Evolutionary conservation across 1,284 basidiomycete genomes (phyloP).

Genomic region (Fomitiporia mediterranea): DNA sequence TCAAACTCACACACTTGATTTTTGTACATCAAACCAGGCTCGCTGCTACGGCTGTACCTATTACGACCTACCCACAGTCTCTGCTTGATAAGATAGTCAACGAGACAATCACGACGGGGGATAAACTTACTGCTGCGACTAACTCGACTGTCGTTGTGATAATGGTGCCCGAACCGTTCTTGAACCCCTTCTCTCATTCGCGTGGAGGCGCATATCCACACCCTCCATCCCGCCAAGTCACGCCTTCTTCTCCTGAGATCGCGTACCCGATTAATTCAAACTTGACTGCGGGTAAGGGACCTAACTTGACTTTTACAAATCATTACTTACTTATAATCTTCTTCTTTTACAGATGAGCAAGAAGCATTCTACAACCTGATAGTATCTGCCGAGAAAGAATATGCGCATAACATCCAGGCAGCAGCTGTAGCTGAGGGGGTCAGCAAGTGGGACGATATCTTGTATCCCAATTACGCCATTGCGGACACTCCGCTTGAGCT

Average conservation of each 20-base stretch:
- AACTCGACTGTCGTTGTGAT: constrained; percentile 9
- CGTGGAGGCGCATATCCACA: constrained; percentile 16
- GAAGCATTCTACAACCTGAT: neutral
- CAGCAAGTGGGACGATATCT: constrained; percentile 13
- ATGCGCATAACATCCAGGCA: constrained; percentile 10
- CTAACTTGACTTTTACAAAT: neutral
- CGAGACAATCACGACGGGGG: constrained; percentile 1
- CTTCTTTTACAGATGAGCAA: neutral
- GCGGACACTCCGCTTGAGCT: constrained; percentile 14
- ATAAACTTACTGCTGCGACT: constrained; percentile 1
- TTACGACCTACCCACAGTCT: constrained; percentile 8
- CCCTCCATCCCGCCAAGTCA: constrained; percentile 1
- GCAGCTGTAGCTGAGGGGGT: constrained; percentile 5
- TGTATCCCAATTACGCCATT: constrained; percentile 23
- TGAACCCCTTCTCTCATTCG: constrained; percentile 10
- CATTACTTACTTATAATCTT: neutral
- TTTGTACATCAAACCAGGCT: neutral
- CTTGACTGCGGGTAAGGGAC: neutral
- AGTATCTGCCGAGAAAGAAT: neutral
- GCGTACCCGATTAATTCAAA: neutral
- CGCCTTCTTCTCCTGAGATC: constrained; percentile 2
- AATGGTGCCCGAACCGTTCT: constrained; percentile 12
- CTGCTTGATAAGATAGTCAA: constrained; percentile 9
- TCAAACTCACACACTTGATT: neutral
- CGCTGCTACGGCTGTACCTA: constrained; percentile 7